Percentiles rank a stretch among this genome's conserved stretches.
Conservation (phyloP, 2,329 filamentous ascomycete genomes). For the Diaporthe sp. region DNA sequence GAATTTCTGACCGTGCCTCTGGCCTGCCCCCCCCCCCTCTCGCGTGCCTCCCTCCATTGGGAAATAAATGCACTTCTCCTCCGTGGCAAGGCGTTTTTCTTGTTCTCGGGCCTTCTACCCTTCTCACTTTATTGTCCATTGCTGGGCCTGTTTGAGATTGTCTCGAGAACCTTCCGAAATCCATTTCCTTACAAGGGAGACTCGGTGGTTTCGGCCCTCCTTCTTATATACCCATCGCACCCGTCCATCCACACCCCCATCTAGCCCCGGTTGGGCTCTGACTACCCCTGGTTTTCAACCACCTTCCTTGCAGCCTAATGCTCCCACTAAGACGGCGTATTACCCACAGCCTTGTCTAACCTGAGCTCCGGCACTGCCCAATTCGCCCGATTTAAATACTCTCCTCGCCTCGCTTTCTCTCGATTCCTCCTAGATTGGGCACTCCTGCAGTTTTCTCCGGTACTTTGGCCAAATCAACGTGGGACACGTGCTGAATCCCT, state of each 20-base stretch:
- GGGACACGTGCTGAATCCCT: constrained; percentile 48
- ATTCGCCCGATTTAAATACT: constrained; percentile 43
- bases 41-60: constrained; percentile 41
- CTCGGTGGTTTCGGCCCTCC: constrained; percentile 13
- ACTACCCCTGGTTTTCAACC: constrained; percentile 37
- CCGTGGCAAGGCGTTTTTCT: constrained; percentile 40
- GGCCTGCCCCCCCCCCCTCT: constrained; percentile 29
- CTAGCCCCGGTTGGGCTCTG: constrained; percentile 41
- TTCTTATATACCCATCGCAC: constrained; percentile 30
- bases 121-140: constrained; percentile 16
- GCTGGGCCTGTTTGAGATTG: neutral
- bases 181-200: constrained; percentile 20
- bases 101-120: constrained; percentile 41
- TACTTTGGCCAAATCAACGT: constrained; percentile 51
- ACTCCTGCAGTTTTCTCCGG: constrained; percentile 48
- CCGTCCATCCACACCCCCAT: constrained; percentile 10
- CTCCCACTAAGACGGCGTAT: constrained; percentile 40
- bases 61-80: constrained; percentile 42
- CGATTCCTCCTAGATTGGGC: constrained; percentile 50
- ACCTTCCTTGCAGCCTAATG: constrained; percentile 40
- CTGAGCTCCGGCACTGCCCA: constrained; percentile 44
- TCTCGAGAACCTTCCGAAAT: constrained; percentile 1
- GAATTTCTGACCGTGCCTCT: constrained; percentile 25
- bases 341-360: constrained; percentile 46
- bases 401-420: constrained; percentile 43